A percentile compares a stretch with the other conserved stretches of the same genome.
phyloP scores from a whole-genome alignment of 176 grass and related monocot species.

The Triticum aestivum region DNA sequence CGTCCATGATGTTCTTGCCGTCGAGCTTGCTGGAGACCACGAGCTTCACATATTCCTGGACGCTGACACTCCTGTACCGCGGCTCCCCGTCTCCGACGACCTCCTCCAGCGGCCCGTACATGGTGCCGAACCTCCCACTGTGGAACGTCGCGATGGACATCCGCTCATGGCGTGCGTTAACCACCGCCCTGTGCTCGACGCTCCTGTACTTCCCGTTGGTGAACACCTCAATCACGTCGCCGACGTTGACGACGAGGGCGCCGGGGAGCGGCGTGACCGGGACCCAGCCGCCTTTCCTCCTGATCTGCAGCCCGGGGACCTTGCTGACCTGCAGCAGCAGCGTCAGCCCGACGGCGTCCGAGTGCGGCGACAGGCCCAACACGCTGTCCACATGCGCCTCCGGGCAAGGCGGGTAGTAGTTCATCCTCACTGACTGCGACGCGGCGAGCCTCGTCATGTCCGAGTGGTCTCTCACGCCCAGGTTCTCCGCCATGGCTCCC shows the following conservation, averaged over 20 bases:
- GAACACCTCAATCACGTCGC: constrained; percentile 57
- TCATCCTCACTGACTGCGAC: constrained; percentile 35
- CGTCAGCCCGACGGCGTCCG: constrained; percentile 48
- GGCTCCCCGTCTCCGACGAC: constrained; percentile 11
- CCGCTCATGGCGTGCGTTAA: constrained; percentile 28
- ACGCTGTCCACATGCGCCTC: constrained; percentile 39
- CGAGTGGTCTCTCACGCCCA: neutral
- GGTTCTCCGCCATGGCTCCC: constrained; percentile 38
- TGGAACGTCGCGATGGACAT: constrained; percentile 62
- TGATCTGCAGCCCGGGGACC: constrained; percentile 49
- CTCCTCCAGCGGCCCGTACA: constrained; percentile 44
- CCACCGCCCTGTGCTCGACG: constrained; percentile 61
- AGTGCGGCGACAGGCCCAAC: constrained; percentile 57
- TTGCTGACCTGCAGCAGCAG: constrained; percentile 54
- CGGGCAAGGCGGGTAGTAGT: constrained; percentile 52
- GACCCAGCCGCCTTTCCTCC: constrained; percentile 29
- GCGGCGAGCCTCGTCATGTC: constrained; percentile 22
- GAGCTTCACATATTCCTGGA: constrained; percentile 47
- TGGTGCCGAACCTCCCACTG: constrained; percentile 13
- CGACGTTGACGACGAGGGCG: constrained; percentile 55
- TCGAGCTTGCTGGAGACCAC: constrained; percentile 50
- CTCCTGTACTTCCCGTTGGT: constrained; percentile 58
- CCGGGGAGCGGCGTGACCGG: constrained; percentile 37
- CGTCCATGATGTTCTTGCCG: constrained; percentile 59
- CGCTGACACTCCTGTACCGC: constrained; percentile 28